Conservation (phyloP, 257 asterid genomes). For the Jacaranda mimosifolia region DNA sequence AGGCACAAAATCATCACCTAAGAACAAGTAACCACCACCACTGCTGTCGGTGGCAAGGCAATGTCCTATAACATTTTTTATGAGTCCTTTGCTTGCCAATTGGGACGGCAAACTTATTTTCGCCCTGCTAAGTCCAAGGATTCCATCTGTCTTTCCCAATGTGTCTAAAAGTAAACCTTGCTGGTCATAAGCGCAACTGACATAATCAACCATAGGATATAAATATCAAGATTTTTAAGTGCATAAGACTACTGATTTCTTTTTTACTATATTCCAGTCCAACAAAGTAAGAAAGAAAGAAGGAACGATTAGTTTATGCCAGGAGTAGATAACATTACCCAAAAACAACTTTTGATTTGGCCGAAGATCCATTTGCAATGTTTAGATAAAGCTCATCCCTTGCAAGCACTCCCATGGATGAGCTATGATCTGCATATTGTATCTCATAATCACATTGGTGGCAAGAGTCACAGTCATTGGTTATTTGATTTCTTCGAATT, state of each 20-base stretch:
- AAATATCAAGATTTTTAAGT: constrained; percentile 25
- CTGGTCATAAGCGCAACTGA: constrained; percentile 85
- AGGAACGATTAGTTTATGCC: neutral
- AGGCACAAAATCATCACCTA: constrained; percentile 80
- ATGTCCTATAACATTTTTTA: constrained; percentile 71
- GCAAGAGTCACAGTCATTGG: constrained; percentile 51
- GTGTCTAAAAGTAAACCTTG: constrained; percentile 75
- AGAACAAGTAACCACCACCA: constrained; percentile 75
- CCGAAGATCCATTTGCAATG: constrained; percentile 65
- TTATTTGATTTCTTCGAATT: constrained; percentile 49
- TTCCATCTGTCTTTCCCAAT: constrained; percentile 75
- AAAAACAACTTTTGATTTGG: constrained; percentile 59
- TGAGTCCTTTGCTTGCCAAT: constrained; percentile 63
- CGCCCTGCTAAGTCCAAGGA: constrained; percentile 78
- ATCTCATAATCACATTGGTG: constrained; percentile 83
- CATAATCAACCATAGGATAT: constrained; percentile 30
- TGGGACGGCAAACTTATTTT: constrained; percentile 78
- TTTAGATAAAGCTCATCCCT: constrained; percentile 65
- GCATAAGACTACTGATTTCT: neutral
- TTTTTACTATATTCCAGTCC: too few relatives aligned
- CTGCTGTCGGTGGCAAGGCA: constrained; percentile 62
- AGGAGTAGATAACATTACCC: constrained; percentile 53
- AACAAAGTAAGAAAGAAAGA: too few relatives aligned
- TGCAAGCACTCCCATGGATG: constrained; percentile 80
- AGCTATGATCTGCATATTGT: constrained; percentile 82